Evolutionary conservation across 805 yeast genomes (phyloP).

Genomic region (Spathaspora arborariae): DNA sequence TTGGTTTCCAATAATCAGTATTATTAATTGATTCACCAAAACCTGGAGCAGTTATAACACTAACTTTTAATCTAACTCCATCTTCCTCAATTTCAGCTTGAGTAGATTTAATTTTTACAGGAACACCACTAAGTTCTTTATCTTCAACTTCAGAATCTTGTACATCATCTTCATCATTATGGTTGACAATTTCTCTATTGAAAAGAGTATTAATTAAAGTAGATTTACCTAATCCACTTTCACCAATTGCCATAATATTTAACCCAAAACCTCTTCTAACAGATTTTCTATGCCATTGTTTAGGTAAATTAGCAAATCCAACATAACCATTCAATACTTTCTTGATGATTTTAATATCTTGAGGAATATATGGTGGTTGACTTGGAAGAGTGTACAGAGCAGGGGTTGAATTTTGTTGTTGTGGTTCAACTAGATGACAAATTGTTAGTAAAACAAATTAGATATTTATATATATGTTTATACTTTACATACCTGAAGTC

Average conservation of each 20-base stretch:
- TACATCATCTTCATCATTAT: slow-evolving; percentile 9
- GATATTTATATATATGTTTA: not conserved
- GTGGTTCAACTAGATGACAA: not conserved
- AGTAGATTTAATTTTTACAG: slow-evolving; percentile 25
- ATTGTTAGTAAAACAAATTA: not conserved
- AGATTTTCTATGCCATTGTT: slow-evolving; percentile 97
- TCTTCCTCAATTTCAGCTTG: slow-evolving; percentile 68
- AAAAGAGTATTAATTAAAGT: slow-evolving; percentile 90
- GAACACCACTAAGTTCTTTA: slow-evolving; percentile 12
- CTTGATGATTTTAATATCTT: slow-evolving; percentile 60
- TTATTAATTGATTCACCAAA: slow-evolving; percentile 85
- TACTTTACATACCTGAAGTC: slow-evolving; percentile 6
- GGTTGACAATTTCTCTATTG: slow-evolving; percentile 34
- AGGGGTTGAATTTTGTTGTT: not conserved
- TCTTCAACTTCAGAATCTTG: slow-evolving; percentile 32
- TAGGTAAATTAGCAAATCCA: slow-evolving; percentile 96
- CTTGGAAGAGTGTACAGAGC: not conserved
- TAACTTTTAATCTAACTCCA: slow-evolving; percentile 81
- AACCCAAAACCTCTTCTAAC: slow-evolving; percentile 85
- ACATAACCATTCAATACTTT: slow-evolving; percentile 89
- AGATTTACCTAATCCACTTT: slow-evolving; percentile 87
- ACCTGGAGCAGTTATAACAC: slow-evolving; percentile 88
- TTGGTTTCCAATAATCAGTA: slow-evolving; percentile 76
- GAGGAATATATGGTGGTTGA: slow-evolving; percentile 1
- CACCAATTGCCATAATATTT: slow-evolving; percentile 88